Evolutionary conservation across 495 filamentous ascomycete species (phyloP).

Genomic region (Penicillium flavigenum): DNA sequence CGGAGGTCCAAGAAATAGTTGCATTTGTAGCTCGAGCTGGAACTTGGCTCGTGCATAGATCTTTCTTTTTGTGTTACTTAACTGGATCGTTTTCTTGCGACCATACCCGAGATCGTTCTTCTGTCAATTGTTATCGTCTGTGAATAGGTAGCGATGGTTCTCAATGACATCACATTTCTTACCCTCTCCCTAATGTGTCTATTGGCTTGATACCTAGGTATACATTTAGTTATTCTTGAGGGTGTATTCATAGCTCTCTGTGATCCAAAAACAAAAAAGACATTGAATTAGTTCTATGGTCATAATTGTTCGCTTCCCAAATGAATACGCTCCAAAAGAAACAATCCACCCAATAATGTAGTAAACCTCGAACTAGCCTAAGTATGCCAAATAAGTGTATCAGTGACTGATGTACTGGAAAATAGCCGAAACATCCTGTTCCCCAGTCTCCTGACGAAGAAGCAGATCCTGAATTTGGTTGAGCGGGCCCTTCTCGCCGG

Average conservation of each 20-base stretch:
- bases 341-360: conserved; percentile 1
- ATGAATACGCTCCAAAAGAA: conserved; percentile 7
- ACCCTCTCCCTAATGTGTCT: not conserved
- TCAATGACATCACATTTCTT: conserved; percentile 1
- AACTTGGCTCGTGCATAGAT: not conserved
- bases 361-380: not conserved
- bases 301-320: conserved; percentile 2
- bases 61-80: not conserved
- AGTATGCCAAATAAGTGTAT: conserved; percentile 19
- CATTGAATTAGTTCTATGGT: conserved; percentile 4
- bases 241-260: not conserved
- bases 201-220: not conserved
- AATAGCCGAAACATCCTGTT: conserved; percentile 82
- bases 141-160: not conserved
- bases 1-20: conserved; percentile 50
- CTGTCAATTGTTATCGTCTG: not conserved
- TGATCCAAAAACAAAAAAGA: not conserved
- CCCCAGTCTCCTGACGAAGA: conserved; percentile 78
- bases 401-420: conserved; percentile 99
- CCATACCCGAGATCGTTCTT: not conserved
- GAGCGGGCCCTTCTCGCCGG: conserved; percentile 64
- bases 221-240: not conserved
- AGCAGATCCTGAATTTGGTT: conserved; percentile 86
- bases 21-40: conserved; percentile 20
- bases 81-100: not conserved